Percentiles rank a stretch among this genome's conserved stretches.
phyloP scores from a whole-genome alignment of 2,329 filamentous ascomycete genomes.

The Emergomyces orientalis region DNA sequence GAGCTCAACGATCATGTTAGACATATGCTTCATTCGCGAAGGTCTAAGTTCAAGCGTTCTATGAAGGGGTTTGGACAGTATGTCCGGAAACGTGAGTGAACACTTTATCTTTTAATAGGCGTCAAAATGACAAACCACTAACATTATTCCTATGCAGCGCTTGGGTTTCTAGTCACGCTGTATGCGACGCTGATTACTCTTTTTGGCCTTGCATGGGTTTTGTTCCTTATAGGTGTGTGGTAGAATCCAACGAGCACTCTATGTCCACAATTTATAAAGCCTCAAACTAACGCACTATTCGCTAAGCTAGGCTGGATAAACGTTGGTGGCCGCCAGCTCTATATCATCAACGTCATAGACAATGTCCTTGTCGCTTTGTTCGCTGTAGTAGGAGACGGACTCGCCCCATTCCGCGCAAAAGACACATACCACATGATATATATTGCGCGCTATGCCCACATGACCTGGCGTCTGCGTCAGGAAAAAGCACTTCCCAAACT shows the following conservation, averaged over 20 bases:
- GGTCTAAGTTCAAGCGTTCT: constrained; percentile 67
- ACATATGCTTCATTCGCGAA: constrained; percentile 75
- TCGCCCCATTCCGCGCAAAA: constrained; percentile 64
- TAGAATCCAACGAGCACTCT: background rate
- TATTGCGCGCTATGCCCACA: constrained; percentile 61
- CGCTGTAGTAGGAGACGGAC: constrained; percentile 59
- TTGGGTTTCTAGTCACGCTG: constrained; percentile 74
- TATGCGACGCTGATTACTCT: constrained; percentile 76
- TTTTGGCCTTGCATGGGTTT: constrained; percentile 78
- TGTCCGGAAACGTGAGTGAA: constrained; percentile 53
- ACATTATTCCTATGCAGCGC: constrained; percentile 36
- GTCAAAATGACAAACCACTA: background rate
- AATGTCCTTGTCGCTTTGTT: constrained; percentile 63
- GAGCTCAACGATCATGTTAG: constrained; percentile 78
- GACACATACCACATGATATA: constrained; percentile 86
- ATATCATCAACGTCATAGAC: constrained; percentile 61
- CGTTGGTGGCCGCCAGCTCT: constrained; percentile 61
- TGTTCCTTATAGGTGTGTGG: constrained; percentile 66
- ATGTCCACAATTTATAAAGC: background rate
- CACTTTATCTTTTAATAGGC: background rate
- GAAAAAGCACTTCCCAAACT: constrained; percentile 54
- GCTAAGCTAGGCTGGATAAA: constrained; percentile 59
- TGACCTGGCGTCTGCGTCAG: constrained; percentile 57
- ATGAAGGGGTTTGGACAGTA: constrained; percentile 78
- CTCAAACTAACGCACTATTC: background rate